Evolutionary conservation across 345 rosid species (phyloP).

Genomic region (Noccaea bulbosa): DNA sequence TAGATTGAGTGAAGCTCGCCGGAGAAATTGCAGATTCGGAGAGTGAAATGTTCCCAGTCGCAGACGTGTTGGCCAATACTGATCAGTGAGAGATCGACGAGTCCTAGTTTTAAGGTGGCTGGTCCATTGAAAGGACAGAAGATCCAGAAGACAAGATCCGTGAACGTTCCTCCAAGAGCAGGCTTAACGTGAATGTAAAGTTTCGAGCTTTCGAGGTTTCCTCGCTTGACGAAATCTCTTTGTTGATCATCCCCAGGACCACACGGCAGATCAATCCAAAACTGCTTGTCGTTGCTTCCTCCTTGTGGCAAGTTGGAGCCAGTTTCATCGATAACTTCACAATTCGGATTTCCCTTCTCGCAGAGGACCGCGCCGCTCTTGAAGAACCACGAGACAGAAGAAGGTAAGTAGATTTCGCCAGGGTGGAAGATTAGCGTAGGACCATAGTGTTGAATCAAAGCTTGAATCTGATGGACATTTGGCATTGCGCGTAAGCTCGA

Average conservation of each 20-base stretch:
- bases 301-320: slow-evolving; percentile 79
- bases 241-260: slow-evolving; percentile 37
- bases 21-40: slow-evolving; percentile 76
- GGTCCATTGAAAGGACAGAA: slow-evolving; percentile 94
- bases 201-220: slow-evolving; percentile 71
- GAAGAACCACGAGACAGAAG: slow-evolving; percentile 43
- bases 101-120: slow-evolving; percentile 70
- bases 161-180: slow-evolving; percentile 81
- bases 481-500: slow-evolving; percentile 73
- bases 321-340: slow-evolving; percentile 52
- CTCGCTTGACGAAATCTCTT: slow-evolving; percentile 51
- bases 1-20: slow-evolving; percentile 77
- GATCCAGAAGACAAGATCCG: slow-evolving; percentile 85
- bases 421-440: slow-evolving; percentile 66
- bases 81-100: slow-evolving; percentile 50
- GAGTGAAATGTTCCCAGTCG: slow-evolving; percentile 98
- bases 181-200: slow-evolving; percentile 85
- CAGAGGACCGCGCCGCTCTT: slow-evolving; percentile 62
- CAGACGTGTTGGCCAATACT: slow-evolving; percentile 82
- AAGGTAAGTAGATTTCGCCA: slow-evolving; percentile 57
- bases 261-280: slow-evolving; percentile 86
- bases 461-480: slow-evolving; percentile 66
- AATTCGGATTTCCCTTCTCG: slow-evolving; percentile 45
- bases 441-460: slow-evolving; percentile 67
- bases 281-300: slow-evolving; percentile 64